Base-by-base conservation (phyloP, 148 eudicot genomes). In the Gaultheria prostrata region DNA sequence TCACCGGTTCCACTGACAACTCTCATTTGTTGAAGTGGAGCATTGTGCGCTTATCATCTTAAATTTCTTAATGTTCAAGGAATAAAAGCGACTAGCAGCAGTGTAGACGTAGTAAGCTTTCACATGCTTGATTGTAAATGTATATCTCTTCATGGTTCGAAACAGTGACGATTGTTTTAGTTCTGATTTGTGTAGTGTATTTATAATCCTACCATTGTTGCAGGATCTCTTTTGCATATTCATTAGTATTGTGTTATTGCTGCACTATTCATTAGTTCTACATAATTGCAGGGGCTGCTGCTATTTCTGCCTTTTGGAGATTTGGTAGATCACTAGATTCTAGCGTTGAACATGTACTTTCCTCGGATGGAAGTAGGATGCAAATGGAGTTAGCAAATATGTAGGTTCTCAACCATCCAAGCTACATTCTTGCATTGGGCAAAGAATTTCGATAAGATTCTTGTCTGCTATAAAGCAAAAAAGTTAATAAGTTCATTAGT, bases 341-440 rank as follows among this genome's bases (percentile, higher is more conserved):
- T 80, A 80, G 86, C 33, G 75, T 83, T 82, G 89, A 87, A 17
- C 86, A 86, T 71, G 85, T 92, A 78, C 89, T 92, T 81, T 78
- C 89, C 46, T 32, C 87, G 81, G 87, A 92, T 49, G 94, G 94
- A 80, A 90, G 80, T 84, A 88, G 86, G 87, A 89, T 92, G 83
- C 92, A 90, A 77, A 80, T 43, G 21, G 94, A 89, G 85, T 84
- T 92, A 82, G 91, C 91, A 75, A 87, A 76, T 83, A 80, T 89
- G 94, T 92, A 87, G 18, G 90, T 83, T 69, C 69, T 70, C 78
- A 20, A 35, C 35, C 61, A 46, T 73, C 26, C 51, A 18, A 45
- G 28, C 61, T 54, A 65, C 46, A 75, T 46, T 45, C 17, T 46
- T 75, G 6, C 71, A 8, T 28, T 26, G 17, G 71, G 33, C 33